A percentile compares a stretch with the other conserved stretches of the same genome.
Evolutionary conservation across 1,284 basidiomycete genomes (phyloP).

Genomic region (Microstroma glucosiphilum): DNA sequence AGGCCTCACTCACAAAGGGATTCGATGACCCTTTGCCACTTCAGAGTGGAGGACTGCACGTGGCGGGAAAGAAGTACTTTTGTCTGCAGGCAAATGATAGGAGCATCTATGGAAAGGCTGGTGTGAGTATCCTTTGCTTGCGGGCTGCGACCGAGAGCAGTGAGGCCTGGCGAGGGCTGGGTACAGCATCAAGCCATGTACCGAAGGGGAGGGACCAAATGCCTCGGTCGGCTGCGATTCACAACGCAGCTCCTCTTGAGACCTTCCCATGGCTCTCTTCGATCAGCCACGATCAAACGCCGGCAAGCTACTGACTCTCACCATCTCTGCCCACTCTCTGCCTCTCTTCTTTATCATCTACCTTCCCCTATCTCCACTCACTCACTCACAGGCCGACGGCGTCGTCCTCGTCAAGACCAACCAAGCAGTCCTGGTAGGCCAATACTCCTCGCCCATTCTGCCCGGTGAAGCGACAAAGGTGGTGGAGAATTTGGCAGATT

Average conservation of each 20-base stretch:
- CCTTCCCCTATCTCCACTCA: background rate
- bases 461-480: constrained; percentile 67
- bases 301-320: background rate
- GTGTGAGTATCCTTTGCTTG: constrained; percentile 56
- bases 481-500: constrained; percentile 58
- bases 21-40: constrained; percentile 56
- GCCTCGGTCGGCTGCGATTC: no score
- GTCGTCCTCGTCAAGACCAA: constrained; percentile 77
- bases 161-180: no score
- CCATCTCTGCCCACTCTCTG: no score
- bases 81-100: constrained; percentile 60
- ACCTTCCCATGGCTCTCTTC: no score
- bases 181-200: no score
- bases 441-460: constrained; percentile 64
- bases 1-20: constrained; percentile 62
- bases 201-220: no score
- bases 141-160: background rate
- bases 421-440: constrained; percentile 76
- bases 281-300: background rate
- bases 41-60: constrained; percentile 62
- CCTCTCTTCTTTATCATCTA: no score
- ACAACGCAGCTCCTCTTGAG: no score
- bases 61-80: constrained; percentile 76
- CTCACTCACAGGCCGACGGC: constrained; percentile 64
- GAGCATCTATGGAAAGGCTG: constrained; percentile 74